phyloP scores from a whole-genome alignment of 257 asterid species.

The Nicotiana sylvestris region DNA sequence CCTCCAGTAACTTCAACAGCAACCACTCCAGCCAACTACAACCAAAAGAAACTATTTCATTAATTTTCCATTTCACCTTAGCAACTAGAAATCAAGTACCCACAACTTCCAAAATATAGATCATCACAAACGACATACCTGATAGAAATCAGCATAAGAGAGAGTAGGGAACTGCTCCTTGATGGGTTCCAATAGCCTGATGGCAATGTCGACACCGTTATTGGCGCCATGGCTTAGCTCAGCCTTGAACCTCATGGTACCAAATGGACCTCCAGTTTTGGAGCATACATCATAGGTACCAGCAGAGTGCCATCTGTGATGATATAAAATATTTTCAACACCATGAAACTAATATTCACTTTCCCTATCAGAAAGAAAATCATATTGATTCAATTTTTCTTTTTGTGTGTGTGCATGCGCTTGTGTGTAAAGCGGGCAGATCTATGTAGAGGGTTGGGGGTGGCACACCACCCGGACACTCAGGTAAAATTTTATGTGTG shows the following conservation, averaged over 20 bases:
- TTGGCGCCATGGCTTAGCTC: slow-evolving; percentile 72
- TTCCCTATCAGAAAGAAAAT: too few species aligned
- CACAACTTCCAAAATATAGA: not conserved
- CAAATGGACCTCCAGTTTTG: slow-evolving; percentile 89
- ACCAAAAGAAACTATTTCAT: not conserved
- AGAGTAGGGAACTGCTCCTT: slow-evolving; percentile 67
- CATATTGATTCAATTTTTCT: too few species aligned
- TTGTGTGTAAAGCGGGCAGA: too few species aligned
- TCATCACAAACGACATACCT: slow-evolving; percentile 31
- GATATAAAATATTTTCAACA: slow-evolving; percentile 13
- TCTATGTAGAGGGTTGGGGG: too few species aligned
- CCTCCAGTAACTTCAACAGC: slow-evolving; percentile 97
- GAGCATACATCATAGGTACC: slow-evolving; percentile 57
- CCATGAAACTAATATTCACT: not conserved
- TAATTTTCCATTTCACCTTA: not conserved
- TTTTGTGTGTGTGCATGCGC: too few species aligned
- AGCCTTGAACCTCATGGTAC: slow-evolving; percentile 68
- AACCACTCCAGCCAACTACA: slow-evolving; percentile 83
- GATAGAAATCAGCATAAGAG: slow-evolving; percentile 66
- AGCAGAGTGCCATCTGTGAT: slow-evolving; percentile 86
- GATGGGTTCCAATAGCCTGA: slow-evolving; percentile 64
- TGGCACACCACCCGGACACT: too few species aligned
- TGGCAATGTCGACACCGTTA: slow-evolving; percentile 64
- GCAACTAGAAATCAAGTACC: too few species aligned
- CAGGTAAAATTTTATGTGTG: too few species aligned